Evolutionary conservation across 2,329 filamentous ascomycete genomes (phyloP).

Genomic region (Apiospora malaysiana): DNA sequence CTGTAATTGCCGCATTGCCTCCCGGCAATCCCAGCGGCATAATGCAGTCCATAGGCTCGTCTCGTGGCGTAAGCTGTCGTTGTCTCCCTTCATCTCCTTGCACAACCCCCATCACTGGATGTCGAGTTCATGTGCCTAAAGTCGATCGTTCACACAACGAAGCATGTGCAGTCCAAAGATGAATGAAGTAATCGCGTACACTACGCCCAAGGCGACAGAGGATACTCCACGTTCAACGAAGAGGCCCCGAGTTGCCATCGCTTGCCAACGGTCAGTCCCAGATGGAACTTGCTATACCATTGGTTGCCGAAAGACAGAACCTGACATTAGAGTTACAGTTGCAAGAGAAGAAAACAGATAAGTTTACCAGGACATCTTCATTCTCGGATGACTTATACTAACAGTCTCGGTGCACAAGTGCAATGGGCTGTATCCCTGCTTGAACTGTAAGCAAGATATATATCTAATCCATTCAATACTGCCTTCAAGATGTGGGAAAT

Average conservation of each 20-base stretch:
- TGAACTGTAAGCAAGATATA: neutral
- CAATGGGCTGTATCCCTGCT: constrained; percentile 27
- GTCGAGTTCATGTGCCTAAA: neutral
- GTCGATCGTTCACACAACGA: neutral
- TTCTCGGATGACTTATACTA: neutral
- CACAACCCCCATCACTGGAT: no score
- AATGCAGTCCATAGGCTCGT: neutral
- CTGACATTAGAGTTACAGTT: neutral
- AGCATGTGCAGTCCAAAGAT: neutral
- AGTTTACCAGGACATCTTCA: constrained; percentile 2
- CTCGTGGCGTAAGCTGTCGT: neutral
- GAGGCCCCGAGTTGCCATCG: constrained; percentile 30
- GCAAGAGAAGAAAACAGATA: constrained; percentile 32
- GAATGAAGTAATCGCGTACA: neutral
- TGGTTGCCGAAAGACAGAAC: neutral
- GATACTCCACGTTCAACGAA: constrained; percentile 25
- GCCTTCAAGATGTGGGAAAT: no score
- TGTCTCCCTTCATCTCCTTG: neutral
- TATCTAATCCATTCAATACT: neutral
- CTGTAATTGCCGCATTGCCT: neutral
- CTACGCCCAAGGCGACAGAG: neutral
- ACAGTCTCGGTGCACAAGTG: constrained; percentile 24
- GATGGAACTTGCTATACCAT: neutral
- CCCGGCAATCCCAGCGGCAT: neutral
- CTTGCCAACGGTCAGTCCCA: constrained; percentile 25